phyloP scores from a whole-genome alignment of 495 filamentous ascomycete genomes.

The Tetracladium marchalianum region DNA sequence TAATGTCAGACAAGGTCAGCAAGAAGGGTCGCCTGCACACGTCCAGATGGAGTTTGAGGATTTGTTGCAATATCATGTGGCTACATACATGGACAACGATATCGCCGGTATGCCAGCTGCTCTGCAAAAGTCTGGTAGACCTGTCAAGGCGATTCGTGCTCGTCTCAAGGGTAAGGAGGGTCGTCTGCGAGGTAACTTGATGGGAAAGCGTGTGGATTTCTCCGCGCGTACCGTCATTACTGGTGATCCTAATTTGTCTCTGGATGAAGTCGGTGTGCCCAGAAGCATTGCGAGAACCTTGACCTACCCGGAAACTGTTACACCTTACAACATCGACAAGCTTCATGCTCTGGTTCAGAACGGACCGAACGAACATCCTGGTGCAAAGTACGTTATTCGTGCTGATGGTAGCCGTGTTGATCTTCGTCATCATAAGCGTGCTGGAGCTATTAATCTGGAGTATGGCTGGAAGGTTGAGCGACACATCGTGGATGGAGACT shows the following conservation, averaged over 20 bases:
- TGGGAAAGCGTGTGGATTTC: constrained; percentile 99
- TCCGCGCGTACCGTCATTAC: constrained; percentile 99
- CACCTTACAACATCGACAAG: constrained; percentile 93
- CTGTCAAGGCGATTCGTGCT: constrained; percentile 91
- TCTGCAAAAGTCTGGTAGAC: constrained; percentile 89
- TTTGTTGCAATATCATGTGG: constrained; percentile 94
- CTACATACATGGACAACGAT: constrained; percentile 99
- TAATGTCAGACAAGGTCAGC: constrained; percentile 79
- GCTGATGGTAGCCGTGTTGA: constrained; percentile 89
- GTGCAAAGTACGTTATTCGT: constrained; percentile 90
- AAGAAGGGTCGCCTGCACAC: constrained; percentile 83
- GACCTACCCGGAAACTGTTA: constrained; percentile 96
- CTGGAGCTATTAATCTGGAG: constrained; percentile 70
- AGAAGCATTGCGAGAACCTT: constrained; percentile 78
- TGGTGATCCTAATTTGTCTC: constrained; percentile 88
- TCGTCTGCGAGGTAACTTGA: constrained; percentile 92
- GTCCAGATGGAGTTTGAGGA: constrained; percentile 82
- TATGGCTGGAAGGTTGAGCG: constrained; percentile 99
- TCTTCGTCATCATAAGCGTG: constrained; percentile 79
- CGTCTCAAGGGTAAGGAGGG: constrained; percentile 98
- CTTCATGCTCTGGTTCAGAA: constrained; percentile 81
- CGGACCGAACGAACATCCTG: constrained; percentile 88
- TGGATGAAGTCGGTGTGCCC: constrained; percentile 95
- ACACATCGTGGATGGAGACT: constrained; percentile 90
- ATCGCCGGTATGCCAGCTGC: constrained; percentile 94